A percentile compares a stretch with the other conserved stretches of the same genome.
Evolutionary conservation across 768 basidiomycete genomes (phyloP).

Genomic region (Lentinus brumalis): DNA sequence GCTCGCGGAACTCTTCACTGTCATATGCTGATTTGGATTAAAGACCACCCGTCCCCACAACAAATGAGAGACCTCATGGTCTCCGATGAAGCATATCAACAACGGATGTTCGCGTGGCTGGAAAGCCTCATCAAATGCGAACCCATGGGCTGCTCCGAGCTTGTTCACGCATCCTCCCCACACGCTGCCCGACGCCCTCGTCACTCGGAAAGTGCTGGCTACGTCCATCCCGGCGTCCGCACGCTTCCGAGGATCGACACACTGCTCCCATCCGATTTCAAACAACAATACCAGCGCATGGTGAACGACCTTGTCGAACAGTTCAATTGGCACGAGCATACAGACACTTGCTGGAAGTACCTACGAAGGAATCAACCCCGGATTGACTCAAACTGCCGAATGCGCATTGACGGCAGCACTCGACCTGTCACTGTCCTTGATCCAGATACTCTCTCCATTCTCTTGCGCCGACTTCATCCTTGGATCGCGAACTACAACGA

Average conservation of each 20-base stretch:
- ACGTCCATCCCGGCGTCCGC: not conserved
- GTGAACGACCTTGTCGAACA: not conserved
- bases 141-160: not conserved
- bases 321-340: slow-evolving; percentile 11
- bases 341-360: slow-evolving; percentile 22
- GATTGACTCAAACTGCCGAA: slow-evolving; percentile 2
- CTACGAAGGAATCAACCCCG: slow-evolving; percentile 4
- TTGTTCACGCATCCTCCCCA: not conserved
- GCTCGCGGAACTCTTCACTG: slow-evolving; percentile 34
- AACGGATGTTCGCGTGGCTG: not conserved
- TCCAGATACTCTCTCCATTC: not conserved
- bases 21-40: slow-evolving; percentile 36
- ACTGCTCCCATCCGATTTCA: not conserved
- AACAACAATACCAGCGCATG: not conserved
- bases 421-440: slow-evolving; percentile 5
- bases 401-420: slow-evolving; percentile 17
- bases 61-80: slow-evolving; percentile 15
- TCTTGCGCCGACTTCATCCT: slow-evolving; percentile 14
- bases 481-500: slow-evolving; percentile 7
- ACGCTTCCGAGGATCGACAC: too few relatives aligned
- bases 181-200: not conserved
- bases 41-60: slow-evolving; percentile 28
- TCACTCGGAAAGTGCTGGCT: not conserved
- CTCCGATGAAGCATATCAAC: not conserved
- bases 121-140: not conserved